Evolutionary conservation across 2,329 filamentous ascomycete species (phyloP).

Genomic region (Botrytis galanthina): DNA sequence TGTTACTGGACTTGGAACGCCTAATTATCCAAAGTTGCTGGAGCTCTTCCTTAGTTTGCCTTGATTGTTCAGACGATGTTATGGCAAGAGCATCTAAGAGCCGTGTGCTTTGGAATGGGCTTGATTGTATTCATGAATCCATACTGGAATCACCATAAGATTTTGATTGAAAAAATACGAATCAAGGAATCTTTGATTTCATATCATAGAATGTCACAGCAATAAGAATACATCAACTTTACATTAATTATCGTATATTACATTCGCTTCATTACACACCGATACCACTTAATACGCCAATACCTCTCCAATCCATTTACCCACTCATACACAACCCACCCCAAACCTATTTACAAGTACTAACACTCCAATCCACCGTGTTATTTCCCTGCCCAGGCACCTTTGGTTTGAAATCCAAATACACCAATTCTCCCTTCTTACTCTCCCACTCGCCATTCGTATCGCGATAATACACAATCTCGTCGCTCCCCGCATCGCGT

Average conservation of each 20-base stretch:
- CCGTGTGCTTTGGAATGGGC: neutral
- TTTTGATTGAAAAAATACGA: neutral
- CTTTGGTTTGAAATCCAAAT: slow-evolving; percentile 49
- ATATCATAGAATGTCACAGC: neutral
- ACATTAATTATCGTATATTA: neutral
- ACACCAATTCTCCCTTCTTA: slow-evolving; percentile 46
- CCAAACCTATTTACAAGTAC: slow-evolving; percentile 37
- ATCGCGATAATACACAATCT: slow-evolving; percentile 47
- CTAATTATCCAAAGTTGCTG: slow-evolving; percentile 31
- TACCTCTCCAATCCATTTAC: neutral
- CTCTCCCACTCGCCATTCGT: slow-evolving; percentile 47
- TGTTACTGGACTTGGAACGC: slow-evolving; percentile 39
- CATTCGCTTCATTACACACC: neutral
- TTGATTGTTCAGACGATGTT: neutral
- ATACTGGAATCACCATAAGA: neutral
- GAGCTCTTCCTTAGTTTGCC: slow-evolving; percentile 30
- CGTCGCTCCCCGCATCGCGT: slow-evolving; percentile 41
- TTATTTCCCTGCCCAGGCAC: slow-evolving; percentile 45
- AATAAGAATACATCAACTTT: neutral
- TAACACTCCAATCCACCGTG: slow-evolving; percentile 46
- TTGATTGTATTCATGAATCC: neutral
- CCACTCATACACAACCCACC: neutral
- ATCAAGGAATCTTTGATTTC: neutral
- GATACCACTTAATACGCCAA: neutral
- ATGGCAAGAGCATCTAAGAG: neutral